phyloP scores from a whole-genome alignment of 305 asterid genomes.

The Solanum hybrid region DNA sequence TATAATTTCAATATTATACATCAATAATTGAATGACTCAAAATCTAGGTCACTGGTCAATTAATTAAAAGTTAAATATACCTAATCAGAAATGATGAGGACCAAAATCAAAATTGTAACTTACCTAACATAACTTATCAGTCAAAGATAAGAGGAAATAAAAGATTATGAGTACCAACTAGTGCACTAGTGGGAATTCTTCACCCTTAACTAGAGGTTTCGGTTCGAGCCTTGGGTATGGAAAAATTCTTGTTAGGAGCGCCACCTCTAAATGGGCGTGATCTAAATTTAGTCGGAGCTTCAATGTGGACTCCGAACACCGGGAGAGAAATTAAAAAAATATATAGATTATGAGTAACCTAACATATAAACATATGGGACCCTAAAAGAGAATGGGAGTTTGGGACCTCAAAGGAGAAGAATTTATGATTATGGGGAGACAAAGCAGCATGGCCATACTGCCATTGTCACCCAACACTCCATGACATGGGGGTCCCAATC shows the following conservation, averaged over 20 bases:
- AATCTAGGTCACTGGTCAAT: not conserved
- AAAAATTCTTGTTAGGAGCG: too few relatives aligned
- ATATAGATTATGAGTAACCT: not conserved
- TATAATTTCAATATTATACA: not conserved
- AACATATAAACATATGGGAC: conserved; percentile 9
- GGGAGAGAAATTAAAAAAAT: too few relatives aligned
- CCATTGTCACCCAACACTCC: conserved; percentile 25
- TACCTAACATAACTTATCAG: not conserved
- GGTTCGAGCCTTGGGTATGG: not conserved
- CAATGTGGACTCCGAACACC: too few relatives aligned
- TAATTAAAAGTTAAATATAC: not conserved
- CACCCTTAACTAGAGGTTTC: not conserved
- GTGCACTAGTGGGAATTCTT: not conserved
- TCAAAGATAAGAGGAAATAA: not conserved
- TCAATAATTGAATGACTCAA: not conserved
- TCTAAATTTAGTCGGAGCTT: not conserved
- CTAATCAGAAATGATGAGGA: not conserved
- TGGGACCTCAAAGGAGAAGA: not conserved
- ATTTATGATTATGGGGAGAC: conserved; percentile 19
- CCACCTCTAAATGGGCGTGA: not conserved
- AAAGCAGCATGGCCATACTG: conserved; percentile 40
- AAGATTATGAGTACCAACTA: not conserved
- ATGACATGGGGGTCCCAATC: conserved; percentile 20
- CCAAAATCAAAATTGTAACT: not conserved
- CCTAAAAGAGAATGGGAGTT: conserved; percentile 1